phyloP scores from a whole-genome alignment of 805 yeast species.

The Kazachstania taianensis region DNA sequence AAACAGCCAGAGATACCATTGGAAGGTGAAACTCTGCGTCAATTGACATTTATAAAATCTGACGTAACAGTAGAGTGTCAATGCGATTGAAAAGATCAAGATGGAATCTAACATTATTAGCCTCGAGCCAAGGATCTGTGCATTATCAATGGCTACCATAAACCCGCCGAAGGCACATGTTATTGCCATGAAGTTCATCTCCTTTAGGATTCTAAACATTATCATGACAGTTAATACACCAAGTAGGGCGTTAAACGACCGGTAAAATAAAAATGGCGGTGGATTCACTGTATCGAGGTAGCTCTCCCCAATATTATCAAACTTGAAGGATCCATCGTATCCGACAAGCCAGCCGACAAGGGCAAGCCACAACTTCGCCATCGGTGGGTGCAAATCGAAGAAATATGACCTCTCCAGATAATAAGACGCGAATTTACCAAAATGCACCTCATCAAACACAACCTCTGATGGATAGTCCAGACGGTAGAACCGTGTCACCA shows the following conservation, averaged over 20 bases:
- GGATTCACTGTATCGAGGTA: conserved; percentile 68
- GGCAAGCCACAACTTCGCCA: conserved; percentile 86
- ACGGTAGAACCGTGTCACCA: conserved; percentile 50
- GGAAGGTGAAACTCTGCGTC: conserved; percentile 45
- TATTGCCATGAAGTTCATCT: conserved; percentile 70
- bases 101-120: conserved; percentile 87
- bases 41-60: conserved; percentile 62
- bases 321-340: conserved; percentile 80
- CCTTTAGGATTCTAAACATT: conserved; percentile 74
- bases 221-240: conserved; percentile 76
- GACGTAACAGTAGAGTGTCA: conserved; percentile 66
- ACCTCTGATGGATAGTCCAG: conserved; percentile 59
- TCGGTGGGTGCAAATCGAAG: conserved; percentile 95
- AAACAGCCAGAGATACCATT: conserved; percentile 83
- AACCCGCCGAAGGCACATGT: conserved; percentile 68
- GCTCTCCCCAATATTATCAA: conserved; percentile 76
- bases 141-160: conserved; percentile 75
- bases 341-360: conserved; percentile 83
- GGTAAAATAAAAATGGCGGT: conserved; percentile 80
- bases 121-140: conserved; percentile 81
- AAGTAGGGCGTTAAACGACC: conserved; percentile 66
- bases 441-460: conserved; percentile 78
- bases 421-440: conserved; percentile 74
- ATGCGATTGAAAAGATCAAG: conserved; percentile 69
- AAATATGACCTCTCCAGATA: conserved; percentile 83